Evolutionary conservation across 495 filamentous ascomycete genomes (phyloP), one percentile per base, ranked within the genome.

Genomic region (Penicillium antarcticum): DNA sequence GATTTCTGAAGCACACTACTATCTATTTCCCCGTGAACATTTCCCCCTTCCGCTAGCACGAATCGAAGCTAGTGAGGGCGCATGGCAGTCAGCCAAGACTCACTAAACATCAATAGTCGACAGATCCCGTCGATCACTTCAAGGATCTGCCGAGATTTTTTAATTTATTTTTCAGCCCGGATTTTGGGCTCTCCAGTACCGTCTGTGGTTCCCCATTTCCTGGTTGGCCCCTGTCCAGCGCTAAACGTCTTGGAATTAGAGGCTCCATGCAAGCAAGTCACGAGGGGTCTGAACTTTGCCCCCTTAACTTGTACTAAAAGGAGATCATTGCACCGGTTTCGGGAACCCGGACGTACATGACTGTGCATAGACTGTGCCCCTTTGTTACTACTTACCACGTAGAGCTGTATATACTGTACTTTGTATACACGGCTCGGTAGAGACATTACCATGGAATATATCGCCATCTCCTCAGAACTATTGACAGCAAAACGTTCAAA

Each of bases 101-200:
- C 57, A 61, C 70, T 69, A 69, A 72, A 66, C 61, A 68, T 63
- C 71, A 74, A 74, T 74, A 74, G 71, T 74, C 60, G 53, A 68
- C 69, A 62, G 71, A 74, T 74, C 71, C 59, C 51, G 70, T 69
- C 69, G 71, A 74, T 74, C 71, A 57, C 40, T 58, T 52, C 63
- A 52, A 53, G 67, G 65, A 71, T 68, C 64, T 62, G 56, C 64
- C 58, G 56, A 56, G 56, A 55, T 56, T 62, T 63, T 57, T 65
- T 57, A 44, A 53, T 53, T 35, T 31, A 43, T 53, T 62, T 36
- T 26, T 40, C 21, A 36, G 11, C 13, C 10, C n/a, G 31, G 38
- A 18, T 19, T 47, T 2, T 32, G 42, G 12, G 29, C 31, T 45
- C 37, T 48, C 31, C 44, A 24, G 17, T 56, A 29, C 39, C 21